phyloP scores from a whole-genome alignment of 176 grass and related monocot genomes.

The Hordeum vulgare region MorexV3_pseudomolecules_assembly NC_058520.1:480611542-480612041 shows the following conservation, averaged over 20 bases:
- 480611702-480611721: not conserved
- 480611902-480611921: slow-evolving; percentile 12
- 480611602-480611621: not conserved
- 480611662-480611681: not conserved
- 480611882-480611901: slow-evolving; percentile 6
- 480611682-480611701: not conserved
- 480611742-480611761: slow-evolving; percentile 12
- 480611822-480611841: slow-evolving; percentile 54
- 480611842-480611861: slow-evolving; percentile 67
- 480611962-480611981: slow-evolving; percentile 49
- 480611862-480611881: slow-evolving; percentile 21
- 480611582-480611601: not conserved
- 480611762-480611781: slow-evolving; percentile 22
- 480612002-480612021: slow-evolving; percentile 35
- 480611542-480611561: not conserved
- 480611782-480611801: slow-evolving; percentile 84
- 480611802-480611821: slow-evolving; percentile 51
- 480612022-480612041: slow-evolving; percentile 33
- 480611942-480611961: slow-evolving; percentile 65
- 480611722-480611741: not conserved
- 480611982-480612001: slow-evolving; percentile 34
- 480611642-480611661: not conserved
- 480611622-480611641: slow-evolving; percentile 1
- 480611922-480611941: slow-evolving; percentile 30
- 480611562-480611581: not conserved